A percentile compares a stretch with the other conserved stretches of the same genome.
Evolutionary conservation across 163 green algal genomes (phyloP).

Genomic region (Scenedesmus sp.): DNA sequence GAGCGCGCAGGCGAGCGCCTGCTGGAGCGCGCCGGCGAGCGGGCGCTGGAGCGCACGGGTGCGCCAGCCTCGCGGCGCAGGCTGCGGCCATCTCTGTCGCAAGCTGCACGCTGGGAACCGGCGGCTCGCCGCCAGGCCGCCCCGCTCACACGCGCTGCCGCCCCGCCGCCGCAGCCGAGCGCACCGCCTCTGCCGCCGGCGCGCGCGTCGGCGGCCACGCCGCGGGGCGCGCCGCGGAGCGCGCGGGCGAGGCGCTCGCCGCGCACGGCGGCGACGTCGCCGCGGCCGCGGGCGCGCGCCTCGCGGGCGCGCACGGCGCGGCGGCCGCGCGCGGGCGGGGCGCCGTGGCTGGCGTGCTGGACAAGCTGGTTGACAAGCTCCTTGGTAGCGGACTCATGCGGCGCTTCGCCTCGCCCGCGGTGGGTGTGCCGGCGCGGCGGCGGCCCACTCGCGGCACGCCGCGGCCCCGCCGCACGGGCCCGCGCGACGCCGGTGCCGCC

Average conservation of each 20-base stretch:
- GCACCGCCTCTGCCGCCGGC: slow-evolving; percentile 4
- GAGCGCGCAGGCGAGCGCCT: slow-evolving; percentile 40
- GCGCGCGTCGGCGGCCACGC: slow-evolving; percentile 30
- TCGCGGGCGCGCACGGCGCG: slow-evolving; percentile 10
- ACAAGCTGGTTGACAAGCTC: slow-evolving; percentile 23
- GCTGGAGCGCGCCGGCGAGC: slow-evolving; percentile 43
- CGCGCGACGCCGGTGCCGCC: slow-evolving; percentile 1
- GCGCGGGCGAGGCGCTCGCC: slow-evolving; percentile 2
- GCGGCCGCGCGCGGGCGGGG: slow-evolving; percentile 18
- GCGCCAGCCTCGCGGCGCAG: neutral
- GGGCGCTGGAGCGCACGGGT: slow-evolving; percentile 14
- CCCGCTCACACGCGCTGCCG: neutral
- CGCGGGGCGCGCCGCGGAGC: slow-evolving; percentile 11
- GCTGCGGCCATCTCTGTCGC: neutral
- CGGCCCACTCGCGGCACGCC: neutral
- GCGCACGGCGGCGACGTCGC: slow-evolving; percentile 26
- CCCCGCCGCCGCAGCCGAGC: slow-evolving; percentile 14
- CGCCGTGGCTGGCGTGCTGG: slow-evolving; percentile 9
- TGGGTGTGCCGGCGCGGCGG: neutral
- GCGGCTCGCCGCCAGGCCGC: no score
- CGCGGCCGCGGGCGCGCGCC: neutral
- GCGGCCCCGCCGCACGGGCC: neutral
- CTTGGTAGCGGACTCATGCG: slow-evolving; percentile 26
- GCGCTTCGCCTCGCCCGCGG: slow-evolving; percentile 16
- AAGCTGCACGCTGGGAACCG: neutral